phyloP scores from a whole-genome alignment of 2,329 filamentous ascomycete species.

The Trichoderma brevicompactum region DNA sequence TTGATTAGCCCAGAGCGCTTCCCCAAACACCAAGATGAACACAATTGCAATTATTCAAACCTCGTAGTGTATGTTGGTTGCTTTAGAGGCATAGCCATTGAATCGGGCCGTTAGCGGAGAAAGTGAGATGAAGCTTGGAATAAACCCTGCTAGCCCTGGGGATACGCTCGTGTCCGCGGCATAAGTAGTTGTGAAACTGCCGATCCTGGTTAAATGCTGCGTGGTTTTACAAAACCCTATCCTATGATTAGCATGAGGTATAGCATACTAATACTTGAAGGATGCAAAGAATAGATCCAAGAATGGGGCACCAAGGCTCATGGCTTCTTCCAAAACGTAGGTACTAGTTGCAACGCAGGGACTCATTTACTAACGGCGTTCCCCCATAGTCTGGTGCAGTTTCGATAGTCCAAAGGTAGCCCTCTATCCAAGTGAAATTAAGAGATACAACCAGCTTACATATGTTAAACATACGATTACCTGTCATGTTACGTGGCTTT shows the following conservation, averaged over 20 bases:
- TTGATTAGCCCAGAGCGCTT: too few relatives aligned
- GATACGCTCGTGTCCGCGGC: neutral
- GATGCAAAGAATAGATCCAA: neutral
- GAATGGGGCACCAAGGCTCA: too few relatives aligned
- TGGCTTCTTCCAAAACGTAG: too few relatives aligned
- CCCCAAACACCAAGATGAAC: too few relatives aligned
- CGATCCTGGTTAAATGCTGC: constrained; percentile 3
- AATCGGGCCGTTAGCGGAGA: constrained; percentile 10
- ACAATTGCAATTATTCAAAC: neutral
- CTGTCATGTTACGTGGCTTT: neutral
- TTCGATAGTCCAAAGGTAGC: too few relatives aligned
- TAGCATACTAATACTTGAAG: too few relatives aligned
- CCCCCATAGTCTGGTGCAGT: too few relatives aligned
- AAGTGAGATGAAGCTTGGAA: neutral
- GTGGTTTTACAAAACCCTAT: neutral
- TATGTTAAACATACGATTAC: neutral
- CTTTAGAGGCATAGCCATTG: neutral
- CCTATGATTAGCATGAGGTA: neutral
- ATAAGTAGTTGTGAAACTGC: neutral
- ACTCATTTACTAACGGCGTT: too few relatives aligned
- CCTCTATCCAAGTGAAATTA: too few relatives aligned
- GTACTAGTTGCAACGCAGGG: too few relatives aligned
- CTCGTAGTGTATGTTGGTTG: neutral
- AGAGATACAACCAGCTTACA: too few relatives aligned
- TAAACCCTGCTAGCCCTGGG: constrained; percentile 14